These are phyloP conservation scores for Sisymbrium irio DNA, from an alignment of 345 rosid species.

Conservation along the genomic window DNA sequence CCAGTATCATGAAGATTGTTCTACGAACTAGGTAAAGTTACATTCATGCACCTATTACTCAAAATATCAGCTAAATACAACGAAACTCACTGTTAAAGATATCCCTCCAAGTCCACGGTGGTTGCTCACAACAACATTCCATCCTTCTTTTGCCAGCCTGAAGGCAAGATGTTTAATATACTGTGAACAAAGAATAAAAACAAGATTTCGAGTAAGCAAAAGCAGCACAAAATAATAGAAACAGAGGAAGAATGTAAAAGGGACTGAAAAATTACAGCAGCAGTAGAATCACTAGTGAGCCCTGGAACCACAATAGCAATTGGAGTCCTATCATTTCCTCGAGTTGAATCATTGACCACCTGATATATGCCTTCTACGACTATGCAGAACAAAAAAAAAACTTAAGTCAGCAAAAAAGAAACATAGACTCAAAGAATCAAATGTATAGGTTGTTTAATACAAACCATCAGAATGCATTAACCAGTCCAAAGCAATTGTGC, in stretches of 20 bases:
- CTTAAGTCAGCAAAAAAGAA: neutral
- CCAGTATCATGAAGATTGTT: neutral
- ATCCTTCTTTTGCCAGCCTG: constrained; percentile 57
- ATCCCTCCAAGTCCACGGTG: constrained; percentile 92
- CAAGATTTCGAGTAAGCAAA: neutral
- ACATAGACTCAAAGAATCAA: neutral
- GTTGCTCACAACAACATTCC: constrained; percentile 88
- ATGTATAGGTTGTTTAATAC: neutral
- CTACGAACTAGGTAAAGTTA: too few relatives aligned
- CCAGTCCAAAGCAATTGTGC: constrained; percentile 94
- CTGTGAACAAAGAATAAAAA: constrained; percentile 34
- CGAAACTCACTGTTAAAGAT: constrained; percentile 72
- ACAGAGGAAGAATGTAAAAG: neutral
- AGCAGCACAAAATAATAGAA: neutral
- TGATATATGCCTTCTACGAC: constrained; percentile 33
- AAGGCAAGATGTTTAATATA: constrained; percentile 74
- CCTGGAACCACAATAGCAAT: constrained; percentile 71
- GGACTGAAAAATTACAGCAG: constrained; percentile 46
- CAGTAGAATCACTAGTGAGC: constrained; percentile 67
- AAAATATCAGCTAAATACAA: neutral
- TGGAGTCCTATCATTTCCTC: constrained; percentile 50
- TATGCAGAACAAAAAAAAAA: neutral
- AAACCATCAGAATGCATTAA: constrained; percentile 62
- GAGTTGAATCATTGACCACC: constrained; percentile 24
- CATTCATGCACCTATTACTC: neutral